Evolutionary conservation across 2,329 filamentous ascomycete genomes (phyloP).

Genomic region (Pseudogymnoascus sp.): DNA sequence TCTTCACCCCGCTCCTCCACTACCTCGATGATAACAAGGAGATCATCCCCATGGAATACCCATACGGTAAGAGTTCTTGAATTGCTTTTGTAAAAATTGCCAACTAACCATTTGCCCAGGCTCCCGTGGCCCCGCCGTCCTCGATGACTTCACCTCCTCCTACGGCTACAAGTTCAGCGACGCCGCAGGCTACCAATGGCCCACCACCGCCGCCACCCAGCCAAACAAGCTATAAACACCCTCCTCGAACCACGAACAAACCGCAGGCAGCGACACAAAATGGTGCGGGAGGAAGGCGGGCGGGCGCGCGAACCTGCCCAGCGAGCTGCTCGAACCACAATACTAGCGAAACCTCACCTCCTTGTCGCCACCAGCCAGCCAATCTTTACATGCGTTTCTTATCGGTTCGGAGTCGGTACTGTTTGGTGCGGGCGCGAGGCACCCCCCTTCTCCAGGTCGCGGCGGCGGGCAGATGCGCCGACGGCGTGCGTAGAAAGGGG

Average conservation of each 20-base stretch:
- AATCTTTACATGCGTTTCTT: neutral
- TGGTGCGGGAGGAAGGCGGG: neutral
- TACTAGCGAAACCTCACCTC: neutral
- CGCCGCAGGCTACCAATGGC: slow-evolving; percentile 92
- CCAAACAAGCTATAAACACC: slow-evolving; percentile 70
- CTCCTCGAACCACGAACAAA: neutral
- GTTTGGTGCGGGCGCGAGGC: neutral
- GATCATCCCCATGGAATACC: slow-evolving; percentile 98
- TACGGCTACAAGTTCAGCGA: slow-evolving; percentile 99
- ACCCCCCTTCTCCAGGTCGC: neutral
- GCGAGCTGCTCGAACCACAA: neutral
- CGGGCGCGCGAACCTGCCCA: neutral
- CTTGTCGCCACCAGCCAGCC: neutral
- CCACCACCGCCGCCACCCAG: slow-evolving; percentile 62
- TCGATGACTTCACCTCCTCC: slow-evolving; percentile 95
- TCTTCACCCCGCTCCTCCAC: slow-evolving; percentile 94
- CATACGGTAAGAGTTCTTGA: slow-evolving; percentile 65
- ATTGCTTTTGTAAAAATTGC: slow-evolving; percentile 1
- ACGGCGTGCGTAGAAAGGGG: neutral
- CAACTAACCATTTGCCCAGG: slow-evolving; percentile 42
- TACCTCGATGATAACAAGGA: slow-evolving; percentile 99
- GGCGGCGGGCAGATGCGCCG: neutral
- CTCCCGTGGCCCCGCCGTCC: slow-evolving; percentile 87
- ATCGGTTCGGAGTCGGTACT: neutral
- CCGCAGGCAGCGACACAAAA: neutral